A percentile compares a stretch with the other conserved stretches of the same genome.
Conservation (phyloP, 2,329 filamentous ascomycete species). For the Ambrosiella beaveri region DNA sequence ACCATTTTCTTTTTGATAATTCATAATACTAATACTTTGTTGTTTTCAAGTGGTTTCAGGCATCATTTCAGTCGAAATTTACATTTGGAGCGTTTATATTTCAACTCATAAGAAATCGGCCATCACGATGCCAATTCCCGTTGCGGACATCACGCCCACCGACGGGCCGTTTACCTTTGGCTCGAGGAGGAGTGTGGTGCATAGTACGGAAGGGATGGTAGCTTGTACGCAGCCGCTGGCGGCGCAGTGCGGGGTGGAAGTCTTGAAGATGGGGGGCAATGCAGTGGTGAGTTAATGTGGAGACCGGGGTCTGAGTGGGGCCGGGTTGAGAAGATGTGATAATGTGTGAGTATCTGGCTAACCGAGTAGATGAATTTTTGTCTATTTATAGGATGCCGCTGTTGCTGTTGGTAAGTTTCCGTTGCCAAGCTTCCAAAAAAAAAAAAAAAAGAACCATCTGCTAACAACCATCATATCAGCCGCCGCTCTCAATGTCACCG, state of each 20-base stretch:
- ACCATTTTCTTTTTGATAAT: too few species aligned
- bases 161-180: constrained; percentile 4
- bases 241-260: constrained; percentile 66
- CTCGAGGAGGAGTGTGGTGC: constrained; percentile 63
- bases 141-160: neutral
- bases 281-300: constrained; percentile 52
- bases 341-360: too few species aligned
- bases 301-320: neutral
- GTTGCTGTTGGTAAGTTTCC: constrained; percentile 58
- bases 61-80: too few species aligned
- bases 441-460: constrained; percentile 11
- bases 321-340: neutral
- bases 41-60: too few species aligned
- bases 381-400: constrained; percentile 58
- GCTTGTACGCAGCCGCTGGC: constrained; percentile 81
- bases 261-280: constrained; percentile 80
- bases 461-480: constrained; percentile 31
- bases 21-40: too few species aligned
- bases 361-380: neutral
- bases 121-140: constrained; percentile 1
- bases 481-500: constrained; percentile 81
- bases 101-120: neutral
- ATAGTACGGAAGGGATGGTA: constrained; percentile 84
- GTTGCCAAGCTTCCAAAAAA: too few species aligned
- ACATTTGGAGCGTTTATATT: constrained; percentile 15